Evolutionary conservation across 352 stramenopile species (phyloP).

Genomic region (Blastocystis sp.): DNA sequence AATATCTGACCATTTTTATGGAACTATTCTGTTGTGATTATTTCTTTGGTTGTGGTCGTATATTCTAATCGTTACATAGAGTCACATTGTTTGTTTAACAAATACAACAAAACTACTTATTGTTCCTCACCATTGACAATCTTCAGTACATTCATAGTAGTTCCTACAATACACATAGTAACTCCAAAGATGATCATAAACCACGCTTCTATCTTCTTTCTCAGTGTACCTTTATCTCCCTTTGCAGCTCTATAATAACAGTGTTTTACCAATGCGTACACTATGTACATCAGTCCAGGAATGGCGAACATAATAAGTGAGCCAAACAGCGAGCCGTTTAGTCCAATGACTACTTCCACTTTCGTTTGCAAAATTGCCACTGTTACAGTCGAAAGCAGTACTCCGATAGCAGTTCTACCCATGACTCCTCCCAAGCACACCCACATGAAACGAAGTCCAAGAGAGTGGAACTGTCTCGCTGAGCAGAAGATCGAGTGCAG

Average conservation of each 20-base stretch:
- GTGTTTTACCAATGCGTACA: not conserved
- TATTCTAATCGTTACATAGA: not conserved
- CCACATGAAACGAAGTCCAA: conserved; percentile 20
- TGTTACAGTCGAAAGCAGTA: conserved; percentile 24
- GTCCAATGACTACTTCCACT: conserved; percentile 47
- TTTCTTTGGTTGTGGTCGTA: not conserved
- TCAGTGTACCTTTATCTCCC: not conserved
- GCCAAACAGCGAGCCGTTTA: conserved; percentile 58
- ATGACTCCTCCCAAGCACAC: not conserved
- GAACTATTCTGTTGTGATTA: not conserved
- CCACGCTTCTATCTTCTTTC: conserved; percentile 55
- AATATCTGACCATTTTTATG: not conserved
- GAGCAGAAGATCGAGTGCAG: conserved; percentile 57
- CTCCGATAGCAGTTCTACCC: conserved; percentile 9
- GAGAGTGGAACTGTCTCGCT: not conserved
- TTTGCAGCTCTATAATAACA: not conserved
- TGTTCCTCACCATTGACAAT: not conserved
- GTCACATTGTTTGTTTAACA: not conserved
- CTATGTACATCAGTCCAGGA: conserved; percentile 52
- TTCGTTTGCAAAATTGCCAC: conserved; percentile 51
- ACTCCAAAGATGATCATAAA: conserved; percentile 55
- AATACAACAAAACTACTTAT: not conserved
- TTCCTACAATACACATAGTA: conserved; percentile 38
- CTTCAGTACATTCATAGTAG: conserved; percentile 2
- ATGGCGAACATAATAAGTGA: conserved; percentile 59